phyloP scores from a whole-genome alignment of 306 rosid genomes.

The Crotalaria pallida region DNA sequence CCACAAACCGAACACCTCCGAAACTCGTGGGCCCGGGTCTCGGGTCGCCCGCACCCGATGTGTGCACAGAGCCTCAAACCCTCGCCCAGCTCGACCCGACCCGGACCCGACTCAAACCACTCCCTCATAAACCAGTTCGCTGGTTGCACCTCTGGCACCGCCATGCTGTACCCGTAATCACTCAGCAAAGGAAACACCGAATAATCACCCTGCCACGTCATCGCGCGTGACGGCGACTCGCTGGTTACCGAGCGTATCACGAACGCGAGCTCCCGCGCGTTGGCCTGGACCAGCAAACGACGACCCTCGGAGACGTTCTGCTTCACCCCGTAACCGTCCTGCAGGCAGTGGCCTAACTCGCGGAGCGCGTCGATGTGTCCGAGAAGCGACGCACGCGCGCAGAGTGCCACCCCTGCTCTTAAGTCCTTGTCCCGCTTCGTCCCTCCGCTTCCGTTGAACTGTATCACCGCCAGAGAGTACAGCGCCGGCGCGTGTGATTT shows the following conservation, averaged over 20 bases:
- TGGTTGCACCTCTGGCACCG: slow-evolving; percentile 54
- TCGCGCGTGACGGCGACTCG: not conserved
- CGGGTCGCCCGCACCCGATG: slow-evolving; percentile 74
- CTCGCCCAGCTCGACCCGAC: slow-evolving; percentile 11
- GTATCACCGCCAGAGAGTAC: slow-evolving; percentile 81
- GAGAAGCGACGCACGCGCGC: slow-evolving; percentile 62
- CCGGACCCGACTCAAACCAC: slow-evolving; percentile 63
- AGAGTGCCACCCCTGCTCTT: slow-evolving; percentile 68
- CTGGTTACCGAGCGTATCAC: slow-evolving; percentile 25
- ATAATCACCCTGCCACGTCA: slow-evolving; percentile 22
- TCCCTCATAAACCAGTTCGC: slow-evolving; percentile 58
- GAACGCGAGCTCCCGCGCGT: slow-evolving; percentile 57
- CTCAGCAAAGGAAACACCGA: slow-evolving; percentile 40
- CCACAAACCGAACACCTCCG: slow-evolving; percentile 89
- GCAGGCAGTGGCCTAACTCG: slow-evolving; percentile 85
- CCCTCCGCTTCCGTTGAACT: slow-evolving; percentile 93
- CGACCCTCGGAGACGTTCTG: slow-evolving; percentile 59
- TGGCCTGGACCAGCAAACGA: slow-evolving; percentile 63
- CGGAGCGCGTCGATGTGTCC: slow-evolving; percentile 85
- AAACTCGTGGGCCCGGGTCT: slow-evolving; percentile 78
- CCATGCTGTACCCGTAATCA: slow-evolving; percentile 45
- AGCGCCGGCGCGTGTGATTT: slow-evolving; percentile 62
- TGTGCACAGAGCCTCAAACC: slow-evolving; percentile 59
- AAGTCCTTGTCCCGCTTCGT: slow-evolving; percentile 56
- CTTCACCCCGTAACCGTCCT: slow-evolving; percentile 79